Evolutionary conservation across 345 rosid species (phyloP), one percentile per base, ranked within the genome.

Genomic region (Geranium rotundifolium): DNA sequence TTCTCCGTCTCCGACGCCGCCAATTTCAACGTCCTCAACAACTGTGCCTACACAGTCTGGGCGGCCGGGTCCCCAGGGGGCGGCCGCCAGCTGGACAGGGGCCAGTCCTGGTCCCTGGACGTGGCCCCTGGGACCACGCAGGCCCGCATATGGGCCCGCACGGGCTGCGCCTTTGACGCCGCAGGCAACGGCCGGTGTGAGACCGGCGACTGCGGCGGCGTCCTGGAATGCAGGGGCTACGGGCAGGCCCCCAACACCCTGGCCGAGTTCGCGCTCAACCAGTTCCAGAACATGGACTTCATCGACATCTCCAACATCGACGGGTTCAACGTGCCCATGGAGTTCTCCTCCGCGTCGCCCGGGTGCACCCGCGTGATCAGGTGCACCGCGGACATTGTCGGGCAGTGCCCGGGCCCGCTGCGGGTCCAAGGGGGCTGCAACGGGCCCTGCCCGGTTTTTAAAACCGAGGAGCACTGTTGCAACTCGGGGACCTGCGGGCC

Each of bases 311-410:
- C 77, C 15, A 56, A 65, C 1, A 67, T 73, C 5, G 75, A 73
- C 0, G 75, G 77, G 8, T 77, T 77, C 57, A 77, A 77, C 37
- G 69, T 77, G 16, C 73, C 81, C 0, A 70, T 77, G 77, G 68
- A 60, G 13, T 70, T 77, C 50, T 69, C 65, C 19, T 73, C 81
- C 17, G 68, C 75, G 4, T 60, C 72, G 0, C 58, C 57, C 5
- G 55, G 69, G 50, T 66, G 72, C 61, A 63, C 39, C 50, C 64
- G 59, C 1, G 72, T 62, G 14, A 64, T 77, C 3, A 50, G 41
- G 7, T 77, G 80, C 60, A 56, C 58, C 0, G 73, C 68, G 5
- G 59, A 63, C 61, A 64, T 70, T 54, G 17, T 57, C 3, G 67
- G 67, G 9, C 62, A 77, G 63, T 70, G 75, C 29, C 77, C 77